These are phyloP conservation scores for Emericellopsis terricola DNA, from an alignment of 495 filamentous ascomycete genomes.

Conservation along the genomic window DNA sequence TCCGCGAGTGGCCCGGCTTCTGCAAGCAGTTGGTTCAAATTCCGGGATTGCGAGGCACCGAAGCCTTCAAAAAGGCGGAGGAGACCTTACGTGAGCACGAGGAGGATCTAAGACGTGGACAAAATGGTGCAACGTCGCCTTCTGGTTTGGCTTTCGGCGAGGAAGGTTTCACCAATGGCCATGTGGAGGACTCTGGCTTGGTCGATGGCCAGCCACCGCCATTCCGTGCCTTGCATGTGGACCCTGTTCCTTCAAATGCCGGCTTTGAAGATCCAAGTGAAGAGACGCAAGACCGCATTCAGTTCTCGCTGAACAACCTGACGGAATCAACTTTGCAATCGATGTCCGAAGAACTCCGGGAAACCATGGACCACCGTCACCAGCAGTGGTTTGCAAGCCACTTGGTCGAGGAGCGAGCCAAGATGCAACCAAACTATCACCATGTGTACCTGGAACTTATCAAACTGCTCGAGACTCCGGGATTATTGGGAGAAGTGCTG, in stretches of 20 bases:
- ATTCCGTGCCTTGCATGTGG: conserved; percentile 61
- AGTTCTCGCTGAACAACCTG: conserved; percentile 93
- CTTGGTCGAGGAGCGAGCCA: conserved; percentile 90
- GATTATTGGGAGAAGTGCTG: conserved; percentile 72
- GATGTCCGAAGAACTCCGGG: conserved; percentile 62
- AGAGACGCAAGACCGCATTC: conserved; percentile 76
- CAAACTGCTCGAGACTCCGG: conserved; percentile 57
- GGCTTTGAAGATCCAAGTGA: conserved; percentile 64
- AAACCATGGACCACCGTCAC: conserved; percentile 59
- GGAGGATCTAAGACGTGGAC: conserved; percentile 23
- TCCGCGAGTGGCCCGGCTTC: conserved; percentile 86
- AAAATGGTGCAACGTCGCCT: conserved; percentile 20
- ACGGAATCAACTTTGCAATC: conserved; percentile 71
- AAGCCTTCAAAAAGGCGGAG: conserved; percentile 64
- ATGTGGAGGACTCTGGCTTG: conserved; percentile 35
- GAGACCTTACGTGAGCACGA: conserved; percentile 56
- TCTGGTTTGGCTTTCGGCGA: conserved; percentile 4
- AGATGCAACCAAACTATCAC: conserved; percentile 92
- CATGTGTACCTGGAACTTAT: conserved; percentile 80
- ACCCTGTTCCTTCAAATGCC: conserved; percentile 39
- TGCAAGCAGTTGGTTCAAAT: conserved; percentile 69
- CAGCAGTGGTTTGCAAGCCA: conserved; percentile 94
- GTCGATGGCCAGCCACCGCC: conserved; percentile 34
- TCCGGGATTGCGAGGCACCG: conserved; percentile 63
- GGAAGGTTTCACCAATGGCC: conserved; percentile 40